These are phyloP conservation scores for Cercospora berteroae DNA, from an alignment of 2,329 filamentous ascomycete genomes.

Conservation along the genomic window DNA sequence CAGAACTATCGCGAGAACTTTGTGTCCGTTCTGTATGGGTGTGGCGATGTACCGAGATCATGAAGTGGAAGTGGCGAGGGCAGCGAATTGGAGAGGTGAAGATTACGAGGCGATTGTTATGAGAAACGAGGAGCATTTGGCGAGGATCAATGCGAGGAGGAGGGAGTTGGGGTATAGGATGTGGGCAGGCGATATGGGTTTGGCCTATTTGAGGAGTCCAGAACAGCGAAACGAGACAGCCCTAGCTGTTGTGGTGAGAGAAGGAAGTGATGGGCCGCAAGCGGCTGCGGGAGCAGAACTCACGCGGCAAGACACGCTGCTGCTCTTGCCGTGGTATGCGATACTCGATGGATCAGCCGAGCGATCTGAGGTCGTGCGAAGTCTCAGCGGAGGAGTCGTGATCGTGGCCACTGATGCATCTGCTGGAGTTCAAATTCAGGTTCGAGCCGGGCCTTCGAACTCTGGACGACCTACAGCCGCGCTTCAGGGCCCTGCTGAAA, in stretches of 20 bases:
- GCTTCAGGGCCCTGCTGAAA: too few species aligned
- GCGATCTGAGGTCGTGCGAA: neutral
- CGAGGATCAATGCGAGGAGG: neutral
- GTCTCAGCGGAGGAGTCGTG: neutral
- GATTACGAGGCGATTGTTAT: neutral
- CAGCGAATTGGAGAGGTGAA: neutral
- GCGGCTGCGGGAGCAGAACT: neutral
- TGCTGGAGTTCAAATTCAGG: neutral
- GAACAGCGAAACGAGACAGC: neutral
- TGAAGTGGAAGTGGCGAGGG: neutral
- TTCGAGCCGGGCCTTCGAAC: neutral
- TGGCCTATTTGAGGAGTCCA: neutral
- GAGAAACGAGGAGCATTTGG: neutral
- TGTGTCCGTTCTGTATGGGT: conserved; percentile 17
- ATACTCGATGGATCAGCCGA: neutral
- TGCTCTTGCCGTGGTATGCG: neutral
- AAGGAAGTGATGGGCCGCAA: neutral
- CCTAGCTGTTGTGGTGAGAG: neutral
- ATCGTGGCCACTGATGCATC: neutral
- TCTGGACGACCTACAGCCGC: neutral
- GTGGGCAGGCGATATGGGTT: neutral
- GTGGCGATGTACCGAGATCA: neutral
- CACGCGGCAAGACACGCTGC: neutral
- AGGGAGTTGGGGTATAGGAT: neutral
- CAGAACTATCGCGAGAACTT: neutral